Evolutionary conservation across 768 basidiomycete species (phyloP).

Genomic region (Cystobasidiopsis lactophilus): DNA sequence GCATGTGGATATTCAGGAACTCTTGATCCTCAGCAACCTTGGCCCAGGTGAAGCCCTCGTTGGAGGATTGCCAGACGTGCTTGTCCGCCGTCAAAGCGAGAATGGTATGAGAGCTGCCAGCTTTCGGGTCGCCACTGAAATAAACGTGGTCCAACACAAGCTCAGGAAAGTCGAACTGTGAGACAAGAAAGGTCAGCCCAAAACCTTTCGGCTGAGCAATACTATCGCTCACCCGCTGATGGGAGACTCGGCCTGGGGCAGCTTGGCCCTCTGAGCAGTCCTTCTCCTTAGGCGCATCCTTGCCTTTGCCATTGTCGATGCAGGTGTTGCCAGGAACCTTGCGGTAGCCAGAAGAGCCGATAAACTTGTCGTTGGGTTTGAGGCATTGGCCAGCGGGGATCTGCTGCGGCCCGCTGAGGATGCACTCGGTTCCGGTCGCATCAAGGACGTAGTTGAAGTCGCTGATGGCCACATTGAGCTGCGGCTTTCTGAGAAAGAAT

Average conservation of each 20-base stretch:
- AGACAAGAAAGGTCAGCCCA: background rate
- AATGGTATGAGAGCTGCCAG: constrained; percentile 41
- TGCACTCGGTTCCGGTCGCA: constrained; percentile 38
- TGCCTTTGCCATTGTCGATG: constrained; percentile 34
- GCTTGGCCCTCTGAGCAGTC: constrained; percentile 31
- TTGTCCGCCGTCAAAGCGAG: constrained; percentile 56
- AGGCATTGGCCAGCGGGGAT: constrained; percentile 56
- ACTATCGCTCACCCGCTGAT: constrained; percentile 52
- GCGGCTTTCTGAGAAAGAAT: constrained; percentile 1
- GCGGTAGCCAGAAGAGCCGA: constrained; percentile 77
- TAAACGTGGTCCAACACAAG: constrained; percentile 56
- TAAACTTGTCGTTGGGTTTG: constrained; percentile 39
- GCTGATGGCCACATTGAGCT: constrained; percentile 26
- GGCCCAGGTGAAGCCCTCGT: constrained; percentile 83
- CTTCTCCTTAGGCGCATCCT: constrained; percentile 50
- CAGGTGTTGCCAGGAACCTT: constrained; percentile 86
- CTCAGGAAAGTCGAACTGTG: constrained; percentile 43
- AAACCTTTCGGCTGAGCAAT: constrained; percentile 19
- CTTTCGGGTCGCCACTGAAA: constrained; percentile 50
- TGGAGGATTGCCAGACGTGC: constrained; percentile 77
- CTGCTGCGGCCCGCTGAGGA: constrained; percentile 67
- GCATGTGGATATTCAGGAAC: constrained; percentile 71
- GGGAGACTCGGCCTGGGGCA: constrained; percentile 65
- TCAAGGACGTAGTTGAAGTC: constrained; percentile 74
- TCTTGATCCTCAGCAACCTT: constrained; percentile 35